Evolutionary conservation across 768 basidiomycete species (phyloP), one percentile per base, ranked within the genome.

Genomic region (Pleurotus tuoliensis): DNA sequence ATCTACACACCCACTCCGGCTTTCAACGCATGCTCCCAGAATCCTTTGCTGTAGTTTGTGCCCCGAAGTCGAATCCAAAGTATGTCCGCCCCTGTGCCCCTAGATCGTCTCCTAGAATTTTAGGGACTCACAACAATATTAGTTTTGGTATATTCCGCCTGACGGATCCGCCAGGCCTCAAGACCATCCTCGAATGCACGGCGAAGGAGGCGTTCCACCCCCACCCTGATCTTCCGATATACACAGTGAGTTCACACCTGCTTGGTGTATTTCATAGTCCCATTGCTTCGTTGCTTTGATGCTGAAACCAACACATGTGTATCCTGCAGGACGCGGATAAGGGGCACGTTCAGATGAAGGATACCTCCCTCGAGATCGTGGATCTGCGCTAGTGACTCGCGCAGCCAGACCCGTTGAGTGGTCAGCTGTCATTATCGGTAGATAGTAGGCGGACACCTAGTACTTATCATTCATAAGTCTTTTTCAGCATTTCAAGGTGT

Each of bases 11-110:
- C 2, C 94, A 95, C 68, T 86, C 90, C 1, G 87, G 82, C 6
- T 97, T 94, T 72, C 94, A 96, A 63, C 70, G 82, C 37, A 94
- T 93, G 87, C 79, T 97, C 3, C 90, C 89, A 0, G 94, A 97
- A 66, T 93, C 91, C 0, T 91, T 96, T 66, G 94, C 94, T 0
- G 90, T 96, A 39, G 94, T 97, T 13, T 94, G 92, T 64, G 91
- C 93, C 3, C 94, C 94, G 0, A 82, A 81, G 47, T 86, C 83
- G 1, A 83, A 77, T 16, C 93, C 92, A 0, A 86, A 82, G 88
- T 91, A 70, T 24, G 86, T 64, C 0, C 9, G 34, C 12, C 4
- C 11, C 43, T n/a, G 15, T n/a, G 18, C 27, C 24, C n/a, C n/a
- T 25, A 20, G 20, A 13, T 12, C 34, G 13, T 13, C 20, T 39